Evolutionary conservation across 2,329 filamentous ascomycete genomes (phyloP).

Genomic region (Penicillium decumbens): DNA sequence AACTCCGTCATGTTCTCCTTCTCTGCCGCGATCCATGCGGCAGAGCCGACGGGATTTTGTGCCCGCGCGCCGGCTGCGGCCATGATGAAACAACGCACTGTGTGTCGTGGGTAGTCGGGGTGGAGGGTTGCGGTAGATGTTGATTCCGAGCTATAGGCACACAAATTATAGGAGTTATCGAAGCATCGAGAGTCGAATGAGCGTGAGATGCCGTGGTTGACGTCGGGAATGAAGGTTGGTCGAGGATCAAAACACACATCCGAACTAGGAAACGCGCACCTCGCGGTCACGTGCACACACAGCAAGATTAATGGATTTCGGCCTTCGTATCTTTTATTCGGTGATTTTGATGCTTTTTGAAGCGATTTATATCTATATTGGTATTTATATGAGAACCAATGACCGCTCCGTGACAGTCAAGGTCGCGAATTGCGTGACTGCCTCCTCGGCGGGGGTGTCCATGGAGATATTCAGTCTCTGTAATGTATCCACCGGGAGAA

Average conservation of each 20-base stretch:
- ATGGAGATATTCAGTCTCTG: background rate
- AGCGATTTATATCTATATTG: background rate
- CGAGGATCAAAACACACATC: slow-evolving; percentile 25
- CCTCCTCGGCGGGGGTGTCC: slow-evolving; percentile 1
- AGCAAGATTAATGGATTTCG: background rate
- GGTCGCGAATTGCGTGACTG: background rate
- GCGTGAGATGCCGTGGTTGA: slow-evolving; percentile 7
- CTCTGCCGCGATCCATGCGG: slow-evolving; percentile 81
- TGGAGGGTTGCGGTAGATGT: background rate
- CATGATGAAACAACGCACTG: slow-evolving; percentile 41
- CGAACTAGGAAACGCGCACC: slow-evolving; percentile 20
- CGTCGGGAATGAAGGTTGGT: slow-evolving; percentile 18
- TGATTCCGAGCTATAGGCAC: background rate
- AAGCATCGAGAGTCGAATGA: slow-evolving; percentile 4
- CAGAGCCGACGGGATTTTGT: slow-evolving; percentile 65
- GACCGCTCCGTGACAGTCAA: background rate
- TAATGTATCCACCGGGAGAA: background rate
- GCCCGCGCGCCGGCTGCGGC: slow-evolving; percentile 35
- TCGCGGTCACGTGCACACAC: slow-evolving; percentile 17
- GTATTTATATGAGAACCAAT: background rate
- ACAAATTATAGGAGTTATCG: background rate
- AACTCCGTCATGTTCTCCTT: slow-evolving; percentile 72
- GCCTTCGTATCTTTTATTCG: background rate
- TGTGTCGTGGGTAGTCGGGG: slow-evolving; percentile 10
- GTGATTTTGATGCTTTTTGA: no score